These are phyloP conservation scores for Cytospora piceicola DNA, from an alignment of 2,329 filamentous ascomycete species.

Conservation along the genomic window DNA sequence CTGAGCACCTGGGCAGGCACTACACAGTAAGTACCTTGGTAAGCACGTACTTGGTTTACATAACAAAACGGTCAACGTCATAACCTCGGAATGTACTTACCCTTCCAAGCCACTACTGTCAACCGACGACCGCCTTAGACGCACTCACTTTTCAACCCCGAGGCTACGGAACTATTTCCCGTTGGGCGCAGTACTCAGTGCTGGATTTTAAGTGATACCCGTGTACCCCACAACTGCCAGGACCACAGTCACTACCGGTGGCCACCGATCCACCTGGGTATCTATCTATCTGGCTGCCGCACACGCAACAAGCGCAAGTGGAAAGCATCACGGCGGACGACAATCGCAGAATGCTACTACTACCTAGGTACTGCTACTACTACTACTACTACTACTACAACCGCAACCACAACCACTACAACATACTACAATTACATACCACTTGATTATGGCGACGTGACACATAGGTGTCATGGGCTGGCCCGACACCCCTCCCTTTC, in stretches of 20 bases:
- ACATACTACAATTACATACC: not conserved
- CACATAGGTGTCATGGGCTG: slow-evolving; percentile 17
- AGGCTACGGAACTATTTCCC: not conserved
- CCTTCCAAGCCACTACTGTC: not conserved
- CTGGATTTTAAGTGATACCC: too few relatives aligned
- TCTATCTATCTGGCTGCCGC: not conserved
- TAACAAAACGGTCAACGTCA: too few relatives aligned
- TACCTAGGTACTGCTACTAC: too few relatives aligned
- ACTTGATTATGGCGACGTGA: slow-evolving; percentile 1
- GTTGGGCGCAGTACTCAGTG: not conserved
- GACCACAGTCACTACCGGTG: not conserved
- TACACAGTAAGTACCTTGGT: not conserved
- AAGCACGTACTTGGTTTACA: not conserved
- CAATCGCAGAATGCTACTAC: not conserved
- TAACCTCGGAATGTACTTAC: too few relatives aligned
- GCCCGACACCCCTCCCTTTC: slow-evolving; percentile 14
- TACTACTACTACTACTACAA: not conserved
- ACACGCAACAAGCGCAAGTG: not conserved
- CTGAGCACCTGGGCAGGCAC: not conserved
- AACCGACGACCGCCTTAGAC: not conserved
- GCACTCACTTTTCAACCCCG: not conserved
- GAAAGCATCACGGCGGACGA: not conserved
- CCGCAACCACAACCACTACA: too few relatives aligned
- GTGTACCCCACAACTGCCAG: not conserved
- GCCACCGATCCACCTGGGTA: not conserved